Evolutionary conservation across 495 filamentous ascomycete species (phyloP).

Genomic region (Penicillium lividum): DNA sequence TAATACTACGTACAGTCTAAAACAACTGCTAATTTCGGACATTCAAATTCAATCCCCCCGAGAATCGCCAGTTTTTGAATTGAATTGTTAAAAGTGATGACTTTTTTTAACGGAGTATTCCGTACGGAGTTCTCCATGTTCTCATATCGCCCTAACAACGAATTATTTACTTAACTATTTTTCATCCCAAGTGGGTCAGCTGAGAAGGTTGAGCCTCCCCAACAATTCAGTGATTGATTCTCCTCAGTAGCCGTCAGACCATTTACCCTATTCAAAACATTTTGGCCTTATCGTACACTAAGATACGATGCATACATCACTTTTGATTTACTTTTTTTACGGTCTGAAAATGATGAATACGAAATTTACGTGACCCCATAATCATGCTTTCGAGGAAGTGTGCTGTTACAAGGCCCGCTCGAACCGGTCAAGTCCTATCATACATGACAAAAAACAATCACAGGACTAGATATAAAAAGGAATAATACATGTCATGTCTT

Average conservation of each 20-base stretch:
- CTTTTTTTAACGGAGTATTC: no score
- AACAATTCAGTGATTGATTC: conserved; percentile 33
- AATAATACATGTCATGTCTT: conserved; percentile 31
- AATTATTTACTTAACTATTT: neutral
- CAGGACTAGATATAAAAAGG: conserved; percentile 32
- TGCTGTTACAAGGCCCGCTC: conserved; percentile 51
- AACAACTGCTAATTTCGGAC: no score
- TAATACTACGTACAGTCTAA: no score
- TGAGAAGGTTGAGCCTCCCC: conserved; percentile 31
- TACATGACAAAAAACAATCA: conserved; percentile 42
- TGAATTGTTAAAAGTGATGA: no score
- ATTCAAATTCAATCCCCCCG: no score
- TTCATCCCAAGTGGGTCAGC: conserved; percentile 22
- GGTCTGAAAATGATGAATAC: no score
- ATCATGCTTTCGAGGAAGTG: conserved; percentile 36
- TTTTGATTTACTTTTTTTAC: no score
- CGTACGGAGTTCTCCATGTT: neutral
- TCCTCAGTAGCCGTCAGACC: conserved; percentile 32
- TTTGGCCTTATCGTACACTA: neutral
- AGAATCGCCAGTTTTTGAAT: neutral
- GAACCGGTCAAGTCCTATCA: conserved; percentile 51
- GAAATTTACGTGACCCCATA: conserved; percentile 9
- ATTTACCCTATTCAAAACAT: conserved; percentile 6
- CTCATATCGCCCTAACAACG: neutral
- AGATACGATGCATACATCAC: neutral